Evolutionary conservation across 1,284 basidiomycete species (phyloP), one percentile per base, ranked within the genome.

Genomic region (Xerocomus nothofagi): DNA sequence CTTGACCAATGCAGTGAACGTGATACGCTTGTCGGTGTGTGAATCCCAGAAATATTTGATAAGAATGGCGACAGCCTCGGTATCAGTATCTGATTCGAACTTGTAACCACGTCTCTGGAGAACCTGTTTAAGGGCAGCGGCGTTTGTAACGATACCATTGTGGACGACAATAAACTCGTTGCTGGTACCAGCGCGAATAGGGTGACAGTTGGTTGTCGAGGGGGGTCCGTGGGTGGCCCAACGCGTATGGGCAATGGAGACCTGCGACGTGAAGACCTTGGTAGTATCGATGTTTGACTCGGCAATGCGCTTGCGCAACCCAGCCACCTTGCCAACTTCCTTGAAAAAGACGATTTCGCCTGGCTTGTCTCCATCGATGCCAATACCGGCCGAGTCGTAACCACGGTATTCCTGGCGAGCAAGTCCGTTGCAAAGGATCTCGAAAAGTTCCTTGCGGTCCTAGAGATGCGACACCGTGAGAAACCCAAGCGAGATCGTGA

Each of bases 171-270:
- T 84, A 75, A 99, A 99, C 67, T 98, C 94, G 54, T 77, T 75
- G 50, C 71, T 80, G 30, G 82, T 76, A 68, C 98, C 94, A 32
- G 90, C 92, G 61, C 88, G 87, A 68, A 98, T 86, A 53, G 97
- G 97, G 73, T 99, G 97, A 75, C 96, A 99, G 77, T 99, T 99
- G 63, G 80, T 71, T 47, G 86, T 81, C 26, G 86, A 89, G 26
- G 93, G 92, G 44, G 88, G 85, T 54, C 97, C 97, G 71, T 99
- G 97, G n/a, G 97, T 99, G 3, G 97, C 97, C 97, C 97, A 99
- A 57, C 97, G 93, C 15, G 97, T 99, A 78, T 99, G 97, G 23
- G 96, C 97, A 74, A 99, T 98, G 44, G 93, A 93, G 45, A 94
- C 93, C 73, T 98, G 95, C 45, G 87, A 87, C 52, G 93, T 69